A percentile compares a stretch with the other conserved stretches of the same genome.
These are phyloP conservation scores for Borealophlyctis nickersoniae DNA, from an alignment of 192 early-diverging fungal species.

Conservation along the genomic window DNA sequence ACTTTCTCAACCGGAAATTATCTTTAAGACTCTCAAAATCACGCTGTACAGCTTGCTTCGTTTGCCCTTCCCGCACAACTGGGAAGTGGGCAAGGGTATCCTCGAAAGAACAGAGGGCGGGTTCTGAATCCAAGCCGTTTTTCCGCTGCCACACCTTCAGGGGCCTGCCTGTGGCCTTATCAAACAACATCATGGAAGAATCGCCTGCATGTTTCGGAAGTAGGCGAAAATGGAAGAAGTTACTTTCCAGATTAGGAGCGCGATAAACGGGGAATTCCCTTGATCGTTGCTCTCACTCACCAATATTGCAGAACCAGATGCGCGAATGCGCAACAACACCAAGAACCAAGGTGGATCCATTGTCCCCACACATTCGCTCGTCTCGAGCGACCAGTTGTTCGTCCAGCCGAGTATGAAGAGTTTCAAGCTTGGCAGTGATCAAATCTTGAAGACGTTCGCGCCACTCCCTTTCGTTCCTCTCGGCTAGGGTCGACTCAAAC, in stretches of 20 bases:
- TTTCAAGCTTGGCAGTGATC: neutral
- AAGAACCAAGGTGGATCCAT: neutral
- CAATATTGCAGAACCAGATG: neutral
- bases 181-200: neutral
- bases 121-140: neutral
- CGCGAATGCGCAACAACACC: neutral
- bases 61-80: neutral
- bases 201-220: neutral
- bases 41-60: neutral
- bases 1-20: neutral
- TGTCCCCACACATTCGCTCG: neutral
- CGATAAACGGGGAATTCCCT: too few relatives aligned
- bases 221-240: neutral
- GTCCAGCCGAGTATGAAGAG: neutral
- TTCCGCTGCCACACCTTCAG: neutral
- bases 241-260: neutral
- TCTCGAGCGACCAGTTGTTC: neutral
- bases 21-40: neutral
- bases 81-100: neutral
- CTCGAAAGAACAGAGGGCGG: neutral
- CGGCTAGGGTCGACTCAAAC: neutral
- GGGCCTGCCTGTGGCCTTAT: neutral
- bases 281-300: too few relatives aligned
- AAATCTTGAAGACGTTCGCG: neutral
- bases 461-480: neutral